Conservation (phyloP, 2,329 filamentous ascomycete genomes). For the Gyromitra esculenta region DNA sequence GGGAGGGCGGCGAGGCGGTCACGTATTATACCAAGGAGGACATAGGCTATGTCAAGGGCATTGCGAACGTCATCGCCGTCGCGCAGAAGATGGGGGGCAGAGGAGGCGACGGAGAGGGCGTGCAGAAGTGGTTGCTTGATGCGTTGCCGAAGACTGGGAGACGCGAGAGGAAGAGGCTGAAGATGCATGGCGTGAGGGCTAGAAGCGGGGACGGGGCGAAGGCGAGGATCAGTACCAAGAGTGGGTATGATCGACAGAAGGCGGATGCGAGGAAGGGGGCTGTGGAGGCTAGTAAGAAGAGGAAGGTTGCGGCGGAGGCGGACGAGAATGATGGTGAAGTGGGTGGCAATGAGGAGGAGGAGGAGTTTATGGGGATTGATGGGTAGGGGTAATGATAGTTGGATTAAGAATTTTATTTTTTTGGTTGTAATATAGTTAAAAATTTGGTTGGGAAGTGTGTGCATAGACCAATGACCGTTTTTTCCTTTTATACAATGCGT, state of each 20-base stretch:
- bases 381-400: conserved; percentile 2
- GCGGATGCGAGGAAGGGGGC: conserved; percentile 74
- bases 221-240: conserved; percentile 82
- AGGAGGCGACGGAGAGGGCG: conserved; percentile 55
- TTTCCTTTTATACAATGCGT: not conserved
- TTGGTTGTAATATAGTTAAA: conserved; percentile 21
- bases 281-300: conserved; percentile 70
- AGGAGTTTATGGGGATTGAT: conserved; percentile 56
- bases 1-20: conserved; percentile 86
- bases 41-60: conserved; percentile 85
- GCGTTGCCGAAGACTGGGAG: conserved; percentile 85
- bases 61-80: conserved; percentile 86
- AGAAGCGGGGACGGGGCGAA: conserved; percentile 65
- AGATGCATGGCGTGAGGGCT: conserved; percentile 81
- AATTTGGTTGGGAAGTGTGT: conserved; percentile 1
- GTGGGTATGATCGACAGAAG: conserved; percentile 75
- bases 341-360: conserved; percentile 56
- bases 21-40: conserved; percentile 97
- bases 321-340: conserved; percentile 59
- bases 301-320: conserved; percentile 60
- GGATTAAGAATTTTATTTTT: not conserved
- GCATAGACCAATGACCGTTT: conserved; percentile 11
- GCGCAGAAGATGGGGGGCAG: conserved; percentile 76
- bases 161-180: conserved; percentile 82
- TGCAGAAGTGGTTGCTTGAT: conserved; percentile 88